Conservation (phyloP, 768 basidiomycete genomes). For the Mycena pura region DNA sequence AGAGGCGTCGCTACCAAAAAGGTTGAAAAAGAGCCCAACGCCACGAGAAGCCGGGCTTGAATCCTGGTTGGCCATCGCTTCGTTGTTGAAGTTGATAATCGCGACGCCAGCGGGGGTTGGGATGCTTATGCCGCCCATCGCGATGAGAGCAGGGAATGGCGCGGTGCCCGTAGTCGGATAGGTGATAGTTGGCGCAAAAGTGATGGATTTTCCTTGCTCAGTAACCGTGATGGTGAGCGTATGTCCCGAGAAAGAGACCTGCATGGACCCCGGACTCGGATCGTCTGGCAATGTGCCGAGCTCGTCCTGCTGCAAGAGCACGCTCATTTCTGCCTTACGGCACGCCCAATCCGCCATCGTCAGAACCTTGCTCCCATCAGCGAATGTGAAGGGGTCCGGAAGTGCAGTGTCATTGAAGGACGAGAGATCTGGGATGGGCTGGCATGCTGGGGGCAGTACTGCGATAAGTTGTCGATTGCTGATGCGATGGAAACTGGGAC, state of each 20-base stretch:
- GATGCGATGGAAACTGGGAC: not conserved
- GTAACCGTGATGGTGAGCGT: slow-evolving; percentile 43
- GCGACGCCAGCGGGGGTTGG: slow-evolving; percentile 47
- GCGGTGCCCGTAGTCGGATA: slow-evolving; percentile 47
- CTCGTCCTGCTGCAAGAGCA: slow-evolving; percentile 37
- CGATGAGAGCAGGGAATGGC: slow-evolving; percentile 62
- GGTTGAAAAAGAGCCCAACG: slow-evolving; percentile 60
- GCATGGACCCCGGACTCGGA: slow-evolving; percentile 38
- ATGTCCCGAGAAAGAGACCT: slow-evolving; percentile 40
- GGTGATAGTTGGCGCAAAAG: slow-evolving; percentile 42
- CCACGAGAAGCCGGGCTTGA: slow-evolving; percentile 53
- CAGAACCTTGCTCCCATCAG: slow-evolving; percentile 37
- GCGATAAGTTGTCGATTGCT: not conserved
- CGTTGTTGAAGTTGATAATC: slow-evolving; percentile 58
- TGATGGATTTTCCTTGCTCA: slow-evolving; percentile 38
- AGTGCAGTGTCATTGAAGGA: slow-evolving; percentile 30
- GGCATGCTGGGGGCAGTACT: slow-evolving; percentile 7
- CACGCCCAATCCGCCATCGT: slow-evolving; percentile 47
- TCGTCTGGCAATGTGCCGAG: slow-evolving; percentile 6
- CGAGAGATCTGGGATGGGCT: slow-evolving; percentile 12
- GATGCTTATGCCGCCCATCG: slow-evolving; percentile 50
- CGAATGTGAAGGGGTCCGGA: slow-evolving; percentile 48
- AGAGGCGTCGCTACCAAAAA: slow-evolving; percentile 54
- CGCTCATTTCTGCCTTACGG: slow-evolving; percentile 43
- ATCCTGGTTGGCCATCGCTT: slow-evolving; percentile 58